These are phyloP conservation scores for Trichophyton rubrum DNA, from an alignment of 2,329 filamentous ascomycete species.

Conservation along the genomic window DNA sequence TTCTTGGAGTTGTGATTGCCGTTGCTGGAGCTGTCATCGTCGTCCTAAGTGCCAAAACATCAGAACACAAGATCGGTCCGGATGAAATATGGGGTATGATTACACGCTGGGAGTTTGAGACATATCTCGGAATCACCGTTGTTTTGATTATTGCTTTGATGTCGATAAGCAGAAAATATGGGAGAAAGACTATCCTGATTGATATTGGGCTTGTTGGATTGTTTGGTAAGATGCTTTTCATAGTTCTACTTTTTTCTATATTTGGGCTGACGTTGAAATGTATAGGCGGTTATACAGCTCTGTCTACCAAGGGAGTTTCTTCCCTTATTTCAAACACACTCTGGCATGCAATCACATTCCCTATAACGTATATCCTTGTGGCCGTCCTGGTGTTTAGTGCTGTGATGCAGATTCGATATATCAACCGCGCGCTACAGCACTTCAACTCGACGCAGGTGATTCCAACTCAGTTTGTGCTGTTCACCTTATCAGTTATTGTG, in stretches of 20 bases:
- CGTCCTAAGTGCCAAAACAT: slow-evolving; percentile 76
- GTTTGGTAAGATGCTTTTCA: slow-evolving; percentile 53
- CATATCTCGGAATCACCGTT: slow-evolving; percentile 70
- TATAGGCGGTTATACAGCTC: slow-evolving; percentile 80
- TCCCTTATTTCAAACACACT: slow-evolving; percentile 87
- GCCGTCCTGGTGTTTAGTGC: slow-evolving; percentile 70
- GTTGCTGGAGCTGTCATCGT: slow-evolving; percentile 82
- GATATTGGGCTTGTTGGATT: slow-evolving; percentile 86
- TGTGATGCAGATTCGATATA: slow-evolving; percentile 91
- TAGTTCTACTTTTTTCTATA: slow-evolving; percentile 9
- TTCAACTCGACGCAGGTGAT: slow-evolving; percentile 98
- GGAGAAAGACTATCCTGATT: slow-evolving; percentile 75
- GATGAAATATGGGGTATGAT: slow-evolving; percentile 85
- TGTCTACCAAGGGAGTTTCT: slow-evolving; percentile 91
- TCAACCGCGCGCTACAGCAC: slow-evolving; percentile 78
- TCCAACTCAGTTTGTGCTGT: slow-evolving; percentile 92
- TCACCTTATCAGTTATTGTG: slow-evolving; percentile 88
- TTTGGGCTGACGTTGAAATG: neutral
- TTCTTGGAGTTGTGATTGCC: slow-evolving; percentile 76
- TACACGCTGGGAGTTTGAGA: slow-evolving; percentile 74
- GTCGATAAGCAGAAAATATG: slow-evolving; percentile 71
- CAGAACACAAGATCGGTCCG: slow-evolving; percentile 82
- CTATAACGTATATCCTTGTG: slow-evolving; percentile 78
- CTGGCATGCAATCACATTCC: slow-evolving; percentile 78
- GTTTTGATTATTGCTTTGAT: slow-evolving; percentile 63